A percentile compares a stretch with the other conserved stretches of the same genome.
Evolutionary conservation across 306 rosid genomes (phyloP).

Genomic region (Sophora flavescens): DNA sequence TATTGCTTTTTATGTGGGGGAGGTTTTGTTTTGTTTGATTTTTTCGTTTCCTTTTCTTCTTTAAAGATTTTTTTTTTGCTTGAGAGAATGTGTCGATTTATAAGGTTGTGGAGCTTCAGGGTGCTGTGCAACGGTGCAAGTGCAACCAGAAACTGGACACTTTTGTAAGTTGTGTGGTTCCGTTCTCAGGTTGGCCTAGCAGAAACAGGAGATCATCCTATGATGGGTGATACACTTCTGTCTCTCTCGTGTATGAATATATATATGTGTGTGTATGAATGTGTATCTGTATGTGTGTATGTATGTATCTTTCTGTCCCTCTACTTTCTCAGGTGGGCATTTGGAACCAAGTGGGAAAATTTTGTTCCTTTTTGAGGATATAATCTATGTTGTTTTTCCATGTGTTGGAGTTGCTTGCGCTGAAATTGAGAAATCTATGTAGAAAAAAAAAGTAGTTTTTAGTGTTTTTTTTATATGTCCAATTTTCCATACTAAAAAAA

Average conservation of each 20-base stretch:
- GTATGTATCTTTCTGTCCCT: too few relatives aligned
- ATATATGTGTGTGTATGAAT: too few relatives aligned
- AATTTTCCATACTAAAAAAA: not conserved
- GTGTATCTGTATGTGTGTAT: too few relatives aligned
- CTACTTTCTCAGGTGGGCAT: too few relatives aligned
- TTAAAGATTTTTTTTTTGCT: constrained; percentile 13
- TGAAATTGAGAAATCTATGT: constrained; percentile 33
- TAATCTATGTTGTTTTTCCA: constrained; percentile 32
- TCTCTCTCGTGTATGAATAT: constrained; percentile 3
- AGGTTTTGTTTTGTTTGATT: constrained; percentile 43
- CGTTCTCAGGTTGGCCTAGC: constrained; percentile 60
- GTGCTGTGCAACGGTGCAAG: constrained; percentile 39
- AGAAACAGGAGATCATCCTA: constrained; percentile 55
- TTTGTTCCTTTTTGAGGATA: constrained; percentile 45
- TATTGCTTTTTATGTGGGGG: constrained; percentile 42
- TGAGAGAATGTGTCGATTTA: constrained; percentile 53
- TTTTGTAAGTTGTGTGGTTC: constrained; percentile 67
- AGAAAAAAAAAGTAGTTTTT: not conserved
- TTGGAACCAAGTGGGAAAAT: not conserved
- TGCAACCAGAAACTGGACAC: constrained; percentile 3
- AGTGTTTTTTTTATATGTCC: constrained; percentile 31
- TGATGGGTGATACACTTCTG: constrained; percentile 49
- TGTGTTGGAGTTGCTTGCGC: constrained; percentile 19
- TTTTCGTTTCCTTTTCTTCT: not conserved
- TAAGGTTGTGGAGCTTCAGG: constrained; percentile 67